A percentile compares a stretch with the other conserved stretches of the same genome.
phyloP scores from a whole-genome alignment of 805 yeast species.

The Teunomyces funiuensis region DNA sequence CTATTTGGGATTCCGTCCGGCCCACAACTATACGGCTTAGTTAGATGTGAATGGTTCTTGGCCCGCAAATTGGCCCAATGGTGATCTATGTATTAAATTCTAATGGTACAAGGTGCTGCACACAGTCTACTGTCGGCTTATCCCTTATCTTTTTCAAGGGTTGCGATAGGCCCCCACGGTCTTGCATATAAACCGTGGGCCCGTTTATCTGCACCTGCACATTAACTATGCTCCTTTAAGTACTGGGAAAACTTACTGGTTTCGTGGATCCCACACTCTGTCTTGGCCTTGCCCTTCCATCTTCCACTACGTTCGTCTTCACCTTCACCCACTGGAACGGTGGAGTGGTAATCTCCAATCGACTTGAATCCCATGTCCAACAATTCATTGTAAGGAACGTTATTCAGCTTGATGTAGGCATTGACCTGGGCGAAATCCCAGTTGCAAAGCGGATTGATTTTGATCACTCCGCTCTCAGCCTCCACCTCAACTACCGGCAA shows the following conservation, averaged over 20 bases:
- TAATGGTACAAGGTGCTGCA: no score
- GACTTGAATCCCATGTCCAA: conserved; percentile 87
- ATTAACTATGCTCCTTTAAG: conserved; percentile 21
- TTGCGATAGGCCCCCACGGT: no score
- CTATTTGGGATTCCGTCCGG: conserved; percentile 10
- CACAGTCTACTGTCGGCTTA: no score
- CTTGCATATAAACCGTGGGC: no score
- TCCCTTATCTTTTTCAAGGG: no score
- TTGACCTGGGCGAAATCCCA: conserved; percentile 80
- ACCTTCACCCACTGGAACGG: conserved; percentile 83
- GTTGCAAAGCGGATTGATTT: conserved; percentile 84
- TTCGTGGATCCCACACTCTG: conserved; percentile 95
- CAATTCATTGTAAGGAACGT: conserved; percentile 84
- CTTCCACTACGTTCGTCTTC: conserved; percentile 97
- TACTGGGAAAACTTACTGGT: conserved; percentile 71
- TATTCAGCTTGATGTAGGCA: conserved; percentile 61
- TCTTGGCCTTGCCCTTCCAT: conserved; percentile 90
- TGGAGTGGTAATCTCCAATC: conserved; percentile 94
- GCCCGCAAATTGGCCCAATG: no score
- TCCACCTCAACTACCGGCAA: conserved; percentile 79
- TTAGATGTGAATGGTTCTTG: no score
- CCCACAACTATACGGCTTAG: no score
- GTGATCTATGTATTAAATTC: no score
- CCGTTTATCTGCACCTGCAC: no score
- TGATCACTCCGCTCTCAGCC: conserved; percentile 63